Evolutionary conservation across 2,329 filamentous ascomycete genomes (phyloP).

Genomic region (Botrytis elliptica): DNA sequence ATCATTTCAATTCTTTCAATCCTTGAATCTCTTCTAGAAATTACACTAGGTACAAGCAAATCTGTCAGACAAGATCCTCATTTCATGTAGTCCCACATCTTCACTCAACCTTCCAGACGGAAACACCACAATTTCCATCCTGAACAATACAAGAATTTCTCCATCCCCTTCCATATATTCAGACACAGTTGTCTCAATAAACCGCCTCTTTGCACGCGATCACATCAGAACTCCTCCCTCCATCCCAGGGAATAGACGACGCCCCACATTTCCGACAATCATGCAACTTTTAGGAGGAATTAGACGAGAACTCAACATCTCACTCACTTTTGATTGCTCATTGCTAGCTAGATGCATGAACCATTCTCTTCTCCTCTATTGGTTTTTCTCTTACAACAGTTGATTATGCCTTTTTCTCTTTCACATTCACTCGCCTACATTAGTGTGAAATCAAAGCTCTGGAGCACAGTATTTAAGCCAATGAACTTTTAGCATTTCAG

Average conservation of each 20-base stretch:
- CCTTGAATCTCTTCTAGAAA: fast-evolving
- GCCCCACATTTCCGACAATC: background rate
- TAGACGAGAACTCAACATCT: background rate
- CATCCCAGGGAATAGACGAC: fast-evolving
- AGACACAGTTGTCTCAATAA: background rate
- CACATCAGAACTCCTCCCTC: background rate
- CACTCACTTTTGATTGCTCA: background rate
- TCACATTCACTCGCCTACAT: background rate
- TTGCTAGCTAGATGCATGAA: background rate
- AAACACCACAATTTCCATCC: background rate
- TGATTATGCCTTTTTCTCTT: background rate
- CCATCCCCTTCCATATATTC: background rate
- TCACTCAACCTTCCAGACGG: background rate
- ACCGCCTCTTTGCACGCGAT: fast-evolving
- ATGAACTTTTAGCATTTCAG: background rate
- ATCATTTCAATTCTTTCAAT: background rate
- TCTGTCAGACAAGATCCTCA: fast-evolving
- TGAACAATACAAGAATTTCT: background rate
- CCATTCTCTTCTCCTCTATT: background rate
- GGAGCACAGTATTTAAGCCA: background rate
- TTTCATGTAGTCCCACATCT: too few species aligned
- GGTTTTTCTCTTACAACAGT: background rate
- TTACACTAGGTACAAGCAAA: background rate
- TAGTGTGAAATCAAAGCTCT: background rate
- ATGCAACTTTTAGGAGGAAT: background rate